Conservation (phyloP, 306 rosid genomes). For the Inga laurina region DNA sequence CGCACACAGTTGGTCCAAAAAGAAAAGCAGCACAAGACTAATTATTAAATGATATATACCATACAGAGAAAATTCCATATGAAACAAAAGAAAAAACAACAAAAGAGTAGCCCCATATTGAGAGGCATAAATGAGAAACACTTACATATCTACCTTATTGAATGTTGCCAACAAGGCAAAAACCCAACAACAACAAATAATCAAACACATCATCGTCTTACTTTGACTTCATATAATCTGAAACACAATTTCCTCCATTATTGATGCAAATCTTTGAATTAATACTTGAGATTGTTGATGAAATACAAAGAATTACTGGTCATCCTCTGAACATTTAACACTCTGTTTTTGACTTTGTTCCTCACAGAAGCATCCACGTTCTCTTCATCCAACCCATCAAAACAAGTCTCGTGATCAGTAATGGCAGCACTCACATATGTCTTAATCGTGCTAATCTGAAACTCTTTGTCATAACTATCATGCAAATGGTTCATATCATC, state of each 20-base stretch:
- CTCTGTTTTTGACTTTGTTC: conserved; percentile 11
- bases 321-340: conserved; percentile 35
- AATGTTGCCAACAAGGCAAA: background rate
- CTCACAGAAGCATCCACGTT: conserved; percentile 30
- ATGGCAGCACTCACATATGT: conserved; percentile 53
- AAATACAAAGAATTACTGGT: conserved; percentile 60
- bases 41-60: background rate
- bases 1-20: background rate
- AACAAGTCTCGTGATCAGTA: conserved; percentile 48
- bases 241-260: background rate
- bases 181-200: background rate
- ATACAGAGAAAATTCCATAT: background rate
- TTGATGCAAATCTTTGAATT: background rate
- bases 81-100: background rate
- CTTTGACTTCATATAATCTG: background rate
- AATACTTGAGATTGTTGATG: conserved; percentile 38
- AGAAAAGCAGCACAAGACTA: background rate
- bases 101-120: background rate
- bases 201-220: background rate
- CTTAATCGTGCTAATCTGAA: conserved; percentile 41
- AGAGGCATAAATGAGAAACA: background rate
- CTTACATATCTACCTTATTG: background rate
- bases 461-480: conserved; percentile 12
- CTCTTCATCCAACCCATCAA: conserved; percentile 44
- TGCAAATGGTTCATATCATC: conserved; percentile 26